Evolutionary conservation across 345 rosid species (phyloP), one percentile per base, ranked within the genome.

Genomic region (Nasturtium officinale): DNA sequence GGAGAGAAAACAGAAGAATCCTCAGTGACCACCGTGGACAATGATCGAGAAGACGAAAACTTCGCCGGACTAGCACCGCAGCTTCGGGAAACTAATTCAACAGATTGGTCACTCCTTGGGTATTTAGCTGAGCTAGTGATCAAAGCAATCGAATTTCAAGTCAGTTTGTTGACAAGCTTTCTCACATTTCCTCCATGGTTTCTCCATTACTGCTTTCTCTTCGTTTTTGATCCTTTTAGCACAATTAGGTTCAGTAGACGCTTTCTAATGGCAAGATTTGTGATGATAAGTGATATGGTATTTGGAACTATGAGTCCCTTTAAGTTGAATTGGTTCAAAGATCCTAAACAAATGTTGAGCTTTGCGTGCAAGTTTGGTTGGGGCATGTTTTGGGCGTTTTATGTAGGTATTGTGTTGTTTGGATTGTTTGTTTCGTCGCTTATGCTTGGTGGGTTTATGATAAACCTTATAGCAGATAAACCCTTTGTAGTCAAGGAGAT

Each of bases 301-400:
- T 73, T 60, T 38, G 84, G 72, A 25, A 37, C 7, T 61, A 38
- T 76, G 64, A 74, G 77, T 75, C 82, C 86, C 0, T 54, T 69
- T 63, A 16, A 82, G 21, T 15, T 37, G 45, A 82, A 73, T 17
- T 79, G 87, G 85, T 76, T 87, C 0, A 82, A 81, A 77, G 89
- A 90, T 42, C 77, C 82, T 1, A 78, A 83, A 61, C 61, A 79
- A 3, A 40, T 81, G 17, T 54, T 85, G 86, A 81, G 71, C 12
- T 61, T 84, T 9, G 52, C 78, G 26, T 56, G 78, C 65, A 81
- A 80, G 65, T 84, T 81, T 2, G 96, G 88, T 0, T 86, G 89
- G 87, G 96, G 93, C 12, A 61, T 85, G 70, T 77, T 89, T 47
- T 87, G 90, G 86, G 88, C 93, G 6, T 42, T 61, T 67, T 94